Percentiles rank a stretch among this genome's conserved stretches.
phyloP scores from a whole-genome alignment of 2,329 filamentous ascomycete species.

The Trichoderma asperellum region DNA sequence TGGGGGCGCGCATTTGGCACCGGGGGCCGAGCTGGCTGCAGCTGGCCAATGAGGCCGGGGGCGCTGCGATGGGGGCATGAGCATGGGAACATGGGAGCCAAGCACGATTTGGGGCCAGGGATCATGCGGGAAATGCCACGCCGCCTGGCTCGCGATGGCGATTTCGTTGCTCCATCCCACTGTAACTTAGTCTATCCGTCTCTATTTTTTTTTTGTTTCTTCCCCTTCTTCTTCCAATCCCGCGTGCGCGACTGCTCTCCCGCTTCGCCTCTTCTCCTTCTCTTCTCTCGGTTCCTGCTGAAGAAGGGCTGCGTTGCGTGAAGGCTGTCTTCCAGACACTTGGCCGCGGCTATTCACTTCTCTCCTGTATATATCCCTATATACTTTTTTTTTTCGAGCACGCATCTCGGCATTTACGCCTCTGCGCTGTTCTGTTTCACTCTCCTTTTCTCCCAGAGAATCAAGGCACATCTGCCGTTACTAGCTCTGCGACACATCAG shows the following conservation, averaged over 20 bases:
- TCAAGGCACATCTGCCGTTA: slow-evolving; percentile 8
- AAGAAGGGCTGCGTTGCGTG: slow-evolving; percentile 23
- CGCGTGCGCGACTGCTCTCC: background rate
- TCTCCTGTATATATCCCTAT: slow-evolving; percentile 9
- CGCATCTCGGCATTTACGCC: background rate
- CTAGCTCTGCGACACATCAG: slow-evolving; percentile 5
- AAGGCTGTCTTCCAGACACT: slow-evolving; percentile 6
- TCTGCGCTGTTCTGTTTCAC: slow-evolving; percentile 13
- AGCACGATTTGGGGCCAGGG: background rate
- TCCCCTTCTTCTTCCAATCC: slow-evolving; percentile 1
- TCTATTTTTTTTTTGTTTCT: slow-evolving; percentile 5
- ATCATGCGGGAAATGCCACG: slow-evolving; percentile 11
- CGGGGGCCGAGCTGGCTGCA: background rate
- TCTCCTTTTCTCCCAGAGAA: slow-evolving; percentile 20
- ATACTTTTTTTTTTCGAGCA: background rate
- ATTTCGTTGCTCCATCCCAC: slow-evolving; percentile 4
- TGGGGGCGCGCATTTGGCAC: background rate
- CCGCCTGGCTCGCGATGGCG: background rate
- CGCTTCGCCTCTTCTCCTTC: slow-evolving; percentile 10
- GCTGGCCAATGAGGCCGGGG: slow-evolving; percentile 4
- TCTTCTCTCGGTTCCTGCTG: slow-evolving; percentile 14
- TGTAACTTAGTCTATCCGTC: background rate
- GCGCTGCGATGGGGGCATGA: background rate
- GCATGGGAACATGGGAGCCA: slow-evolving; percentile 2
- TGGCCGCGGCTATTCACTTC: slow-evolving; percentile 18